Percentiles rank a stretch among this genome's conserved stretches.
These are phyloP conservation scores for Podila epicladia DNA, from an alignment of 192 early-diverging fungal species.

Conservation along the genomic window DNA sequence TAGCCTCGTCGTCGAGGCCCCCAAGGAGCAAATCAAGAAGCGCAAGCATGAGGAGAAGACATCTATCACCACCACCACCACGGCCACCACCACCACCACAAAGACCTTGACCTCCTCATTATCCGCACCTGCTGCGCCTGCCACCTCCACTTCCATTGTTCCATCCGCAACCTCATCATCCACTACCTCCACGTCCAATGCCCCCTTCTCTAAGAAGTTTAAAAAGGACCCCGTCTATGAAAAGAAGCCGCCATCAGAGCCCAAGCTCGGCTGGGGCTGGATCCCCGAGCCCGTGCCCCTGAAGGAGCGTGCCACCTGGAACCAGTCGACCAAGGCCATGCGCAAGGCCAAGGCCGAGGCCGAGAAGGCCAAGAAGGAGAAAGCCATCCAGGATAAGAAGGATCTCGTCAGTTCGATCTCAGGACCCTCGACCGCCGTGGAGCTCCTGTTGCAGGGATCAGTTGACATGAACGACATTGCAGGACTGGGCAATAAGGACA, in stretches of 20 bases:
- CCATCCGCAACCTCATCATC: slow-evolving; percentile 14
- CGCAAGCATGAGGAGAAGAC: slow-evolving; percentile 23
- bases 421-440: slow-evolving; percentile 14
- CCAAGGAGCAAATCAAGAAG: slow-evolving; percentile 50
- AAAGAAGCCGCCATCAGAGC: slow-evolving; percentile 28
- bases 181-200: slow-evolving; percentile 16
- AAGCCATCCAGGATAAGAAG: slow-evolving; percentile 22
- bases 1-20: slow-evolving; percentile 43
- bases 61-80: not conserved
- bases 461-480: slow-evolving; percentile 42
- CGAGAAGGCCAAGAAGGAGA: slow-evolving; percentile 17
- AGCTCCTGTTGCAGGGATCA: slow-evolving; percentile 24
- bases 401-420: slow-evolving; percentile 10
- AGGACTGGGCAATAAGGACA: slow-evolving; percentile 1
- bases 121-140: not conserved
- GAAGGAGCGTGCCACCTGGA: slow-evolving; percentile 48
- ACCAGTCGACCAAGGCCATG: slow-evolving; percentile 33
- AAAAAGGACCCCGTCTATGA: slow-evolving; percentile 31
- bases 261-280: slow-evolving; percentile 28
- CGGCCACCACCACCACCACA: not conserved
- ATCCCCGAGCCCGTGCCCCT: slow-evolving; percentile 40
- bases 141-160: not conserved
- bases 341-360: slow-evolving; percentile 40
- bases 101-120: slow-evolving; percentile 1
- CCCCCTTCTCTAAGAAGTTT: slow-evolving; percentile 35